phyloP scores from a whole-genome alignment of 2,329 filamentous ascomycete genomes.

The Parastagonospora nodorum region DNA sequence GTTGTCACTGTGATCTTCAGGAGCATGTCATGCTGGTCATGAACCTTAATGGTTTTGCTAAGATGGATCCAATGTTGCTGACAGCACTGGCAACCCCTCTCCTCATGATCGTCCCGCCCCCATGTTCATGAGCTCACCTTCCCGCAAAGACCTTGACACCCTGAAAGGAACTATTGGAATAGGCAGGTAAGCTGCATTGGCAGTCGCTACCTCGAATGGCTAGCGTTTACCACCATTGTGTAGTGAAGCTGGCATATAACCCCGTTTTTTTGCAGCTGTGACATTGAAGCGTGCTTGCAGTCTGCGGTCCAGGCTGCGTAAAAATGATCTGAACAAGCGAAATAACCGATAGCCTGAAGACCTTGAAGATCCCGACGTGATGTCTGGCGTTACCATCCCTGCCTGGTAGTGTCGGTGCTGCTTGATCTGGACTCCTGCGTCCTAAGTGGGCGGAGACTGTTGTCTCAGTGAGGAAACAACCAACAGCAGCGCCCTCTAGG shows the following conservation, averaged over 20 bases:
- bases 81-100: background rate
- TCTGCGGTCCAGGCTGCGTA: background rate
- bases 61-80: background rate
- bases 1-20: conserved; percentile 3
- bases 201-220: background rate
- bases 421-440: background rate
- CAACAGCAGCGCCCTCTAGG: conserved; percentile 5
- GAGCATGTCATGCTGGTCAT: background rate
- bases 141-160: background rate
- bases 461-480: conserved; percentile 2
- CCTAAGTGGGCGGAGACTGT: background rate
- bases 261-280: background rate
- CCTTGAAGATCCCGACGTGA: background rate
- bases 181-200: background rate
- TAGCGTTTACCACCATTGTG: background rate
- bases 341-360: conserved; percentile 7
- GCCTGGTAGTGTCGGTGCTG: conserved; percentile 2
- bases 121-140: background rate
- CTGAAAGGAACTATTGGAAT: background rate
- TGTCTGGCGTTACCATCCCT: conserved; percentile 2
- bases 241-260: too few relatives aligned
- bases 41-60: background rate
- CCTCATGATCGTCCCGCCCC: background rate
- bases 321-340: conserved; percentile 5
- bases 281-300: background rate